phyloP scores from a whole-genome alignment of 2,329 filamentous ascomycete genomes.

The Claviceps fusiformis region DNA sequence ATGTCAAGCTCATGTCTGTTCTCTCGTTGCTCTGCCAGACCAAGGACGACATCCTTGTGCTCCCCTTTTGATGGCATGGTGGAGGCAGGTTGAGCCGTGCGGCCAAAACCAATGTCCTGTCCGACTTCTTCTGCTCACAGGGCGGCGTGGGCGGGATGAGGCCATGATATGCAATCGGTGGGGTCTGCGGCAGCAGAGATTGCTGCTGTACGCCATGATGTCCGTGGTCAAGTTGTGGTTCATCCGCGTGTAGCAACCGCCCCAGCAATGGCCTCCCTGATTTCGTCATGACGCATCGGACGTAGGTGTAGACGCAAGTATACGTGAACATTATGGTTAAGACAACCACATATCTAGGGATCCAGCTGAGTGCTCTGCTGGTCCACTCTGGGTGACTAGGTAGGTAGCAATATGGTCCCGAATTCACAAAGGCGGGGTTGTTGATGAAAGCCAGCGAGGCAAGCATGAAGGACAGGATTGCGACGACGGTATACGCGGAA shows the following conservation, averaged over 20 bases:
- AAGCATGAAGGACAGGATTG: conserved; percentile 44
- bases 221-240: conserved; percentile 4
- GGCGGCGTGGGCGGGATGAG: conserved; percentile 17
- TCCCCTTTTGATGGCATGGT: neutral
- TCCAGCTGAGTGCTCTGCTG: conserved; percentile 54
- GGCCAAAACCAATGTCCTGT: conserved; percentile 3
- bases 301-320: conserved; percentile 55
- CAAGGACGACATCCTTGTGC: neutral
- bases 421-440: conserved; percentile 42
- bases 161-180: conserved; percentile 20
- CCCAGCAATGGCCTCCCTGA: conserved; percentile 17
- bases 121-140: conserved; percentile 5
- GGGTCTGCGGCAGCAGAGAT: conserved; percentile 13
- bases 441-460: conserved; percentile 52
- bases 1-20: neutral
- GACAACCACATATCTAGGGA: conserved; percentile 59
- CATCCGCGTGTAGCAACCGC: neutral
- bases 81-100: neutral
- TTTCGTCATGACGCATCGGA: conserved; percentile 31
- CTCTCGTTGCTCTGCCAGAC: neutral
- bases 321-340: conserved; percentile 51
- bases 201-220: neutral
- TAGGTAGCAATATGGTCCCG: conserved; percentile 57
- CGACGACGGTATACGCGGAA: conserved; percentile 42
- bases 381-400: conserved; percentile 57